Percentiles rank a stretch among this genome's conserved stretches.
Conservation (phyloP, 1,284 basidiomycete species). For the Kwoniella shivajii region DNA sequence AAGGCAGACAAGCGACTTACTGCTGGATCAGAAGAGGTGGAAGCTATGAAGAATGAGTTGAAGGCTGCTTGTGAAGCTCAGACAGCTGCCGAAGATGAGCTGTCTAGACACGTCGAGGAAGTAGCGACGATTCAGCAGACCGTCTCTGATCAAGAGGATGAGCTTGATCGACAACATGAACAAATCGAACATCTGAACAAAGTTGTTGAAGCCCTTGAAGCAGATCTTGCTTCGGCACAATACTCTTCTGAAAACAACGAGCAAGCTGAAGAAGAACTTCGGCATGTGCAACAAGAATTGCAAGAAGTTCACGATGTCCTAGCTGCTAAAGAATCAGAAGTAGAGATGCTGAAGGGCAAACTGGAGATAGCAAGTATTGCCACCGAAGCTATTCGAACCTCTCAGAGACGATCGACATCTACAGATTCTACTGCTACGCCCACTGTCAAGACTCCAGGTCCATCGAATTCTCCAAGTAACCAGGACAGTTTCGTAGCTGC, state of each 20-base stretch:
- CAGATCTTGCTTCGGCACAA: constrained; percentile 9
- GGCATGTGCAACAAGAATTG: constrained; percentile 24
- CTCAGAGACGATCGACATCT: constrained; percentile 14
- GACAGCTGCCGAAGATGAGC: constrained; percentile 15
- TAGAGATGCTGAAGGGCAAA: constrained; percentile 32
- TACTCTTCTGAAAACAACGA: constrained; percentile 2
- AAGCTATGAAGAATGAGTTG: constrained; percentile 15
- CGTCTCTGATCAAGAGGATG: constrained; percentile 15
- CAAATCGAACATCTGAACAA: constrained; percentile 21
- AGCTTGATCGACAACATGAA: constrained; percentile 22
- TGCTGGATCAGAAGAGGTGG: constrained; percentile 4
- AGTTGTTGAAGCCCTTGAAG: constrained; percentile 13
- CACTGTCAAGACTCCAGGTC: constrained; percentile 1
- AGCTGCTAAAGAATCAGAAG: constrained; percentile 32
- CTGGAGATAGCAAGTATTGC: constrained; percentile 19
- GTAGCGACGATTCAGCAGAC: constrained; percentile 9
- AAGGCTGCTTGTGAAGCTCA: constrained; percentile 15
- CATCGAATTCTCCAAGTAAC: not conserved
- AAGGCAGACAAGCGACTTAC: not conserved
- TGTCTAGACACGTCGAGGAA: constrained; percentile 10
- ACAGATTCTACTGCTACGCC: not conserved
- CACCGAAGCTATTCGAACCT: constrained; percentile 6
- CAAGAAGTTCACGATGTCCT: constrained; percentile 21
- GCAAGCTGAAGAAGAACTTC: constrained; percentile 13
- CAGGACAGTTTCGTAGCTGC: constrained; percentile 50